A percentile compares a stretch with the other conserved stretches of the same genome.
phyloP scores from a whole-genome alignment of 257 asterid species.

The Handroanthus guayacan region DNA sequence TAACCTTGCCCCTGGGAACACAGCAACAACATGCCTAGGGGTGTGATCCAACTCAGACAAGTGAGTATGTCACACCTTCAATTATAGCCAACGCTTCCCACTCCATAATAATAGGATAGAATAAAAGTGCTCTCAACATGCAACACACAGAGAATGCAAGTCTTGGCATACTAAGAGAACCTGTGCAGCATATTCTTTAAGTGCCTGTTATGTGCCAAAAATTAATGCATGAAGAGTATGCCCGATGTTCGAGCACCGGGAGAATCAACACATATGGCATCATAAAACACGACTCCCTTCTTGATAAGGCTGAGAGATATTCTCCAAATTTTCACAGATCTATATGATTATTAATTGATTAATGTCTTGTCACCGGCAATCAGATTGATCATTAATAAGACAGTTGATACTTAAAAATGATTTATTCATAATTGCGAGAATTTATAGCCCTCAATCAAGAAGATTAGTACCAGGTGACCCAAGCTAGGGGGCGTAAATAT shows the following conservation, averaged over 20 bases:
- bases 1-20: neutral
- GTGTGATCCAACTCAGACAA: neutral
- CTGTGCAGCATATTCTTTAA: neutral
- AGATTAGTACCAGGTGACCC: neutral
- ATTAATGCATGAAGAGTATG: neutral
- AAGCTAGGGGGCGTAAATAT: neutral
- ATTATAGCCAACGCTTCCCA: neutral
- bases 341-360: neutral
- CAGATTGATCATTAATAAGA: neutral
- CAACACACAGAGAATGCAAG: neutral
- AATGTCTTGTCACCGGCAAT: neutral
- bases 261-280: neutral
- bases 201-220: neutral
- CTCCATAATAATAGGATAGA: neutral
- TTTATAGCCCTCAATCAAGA: neutral
- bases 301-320: neutral
- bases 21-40: neutral
- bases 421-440: neutral
- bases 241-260: neutral
- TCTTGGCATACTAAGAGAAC: neutral
- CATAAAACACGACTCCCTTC: neutral
- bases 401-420: neutral
- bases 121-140: neutral
- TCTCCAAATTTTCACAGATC: neutral
- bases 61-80: neutral